Base-by-base conservation (phyloP, 2,329 filamentous ascomycete species). In the Botryotinia narcissicola region DNA sequence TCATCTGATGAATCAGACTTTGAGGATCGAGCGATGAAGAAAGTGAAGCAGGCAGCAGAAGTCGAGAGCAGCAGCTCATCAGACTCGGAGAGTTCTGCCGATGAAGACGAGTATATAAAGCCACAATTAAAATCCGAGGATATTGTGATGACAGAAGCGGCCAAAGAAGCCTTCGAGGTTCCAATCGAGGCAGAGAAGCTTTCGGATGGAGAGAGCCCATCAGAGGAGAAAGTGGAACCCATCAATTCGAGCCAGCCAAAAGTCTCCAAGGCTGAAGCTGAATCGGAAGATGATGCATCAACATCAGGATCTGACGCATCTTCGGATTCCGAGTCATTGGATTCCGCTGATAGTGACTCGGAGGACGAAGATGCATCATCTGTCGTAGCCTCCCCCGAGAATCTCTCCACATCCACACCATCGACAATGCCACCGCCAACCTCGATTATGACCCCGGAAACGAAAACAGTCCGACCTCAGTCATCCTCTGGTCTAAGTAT, bases 401-500 rank as follows among this genome's bases (percentile, higher is more conserved):
- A 71, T 12, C 71, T 67, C 42, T 51, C 46, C 18, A 70, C 73
- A 40, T 77, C 75, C 37, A 61, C 67, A 73, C 22, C 71, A 77
- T 40, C 74, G 79, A 76, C 40, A 20, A 69, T 44, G 16, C 37
- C 48, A 67, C 71, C 62, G 25, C 48, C 37, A 35, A 40, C 42
- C 63, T 37, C 69, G 74, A 42, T 72, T 74, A 20, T 42, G 70
- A 48, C 70, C 68, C 32, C 67, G 9, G 54, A 73, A 68, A 29
- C 57, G 8, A 66, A 59, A 67, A 71, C n/a, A 40, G n/a, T 59
- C 51, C 37, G 76, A 40, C 76, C 79, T 4, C 74, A 74, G 74
- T 85, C 84, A 75, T 89, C 87, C 1, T 86, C 87, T 5, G 81
- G 84, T 64, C 81, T 91, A 61, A 86, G 85, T 40, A 88, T 90